Evolutionary conservation across 2,329 filamentous ascomycete species (phyloP).

Genomic region (Berkeleyomyces rouxiae): DNA sequence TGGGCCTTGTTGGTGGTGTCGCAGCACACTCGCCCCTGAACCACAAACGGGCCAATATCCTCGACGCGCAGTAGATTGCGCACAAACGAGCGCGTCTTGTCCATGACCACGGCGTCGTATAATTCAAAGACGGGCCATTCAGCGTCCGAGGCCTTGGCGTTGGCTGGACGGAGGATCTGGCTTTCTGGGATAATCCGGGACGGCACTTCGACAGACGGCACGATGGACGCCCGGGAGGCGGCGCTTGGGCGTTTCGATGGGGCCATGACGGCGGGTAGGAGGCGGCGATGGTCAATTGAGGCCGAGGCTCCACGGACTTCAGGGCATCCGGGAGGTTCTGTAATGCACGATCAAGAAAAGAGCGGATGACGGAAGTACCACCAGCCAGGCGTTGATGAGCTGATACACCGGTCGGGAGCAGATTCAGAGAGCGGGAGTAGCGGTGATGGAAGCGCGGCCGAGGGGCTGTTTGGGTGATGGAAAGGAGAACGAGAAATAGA

Average conservation of each 20-base stretch:
- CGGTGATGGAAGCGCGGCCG: not conserved
- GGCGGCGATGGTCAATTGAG: not conserved
- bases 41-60: conserved; percentile 40
- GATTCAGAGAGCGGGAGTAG: not conserved
- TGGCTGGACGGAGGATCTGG: conserved; percentile 22
- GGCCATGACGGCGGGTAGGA: not conserved
- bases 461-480: not conserved
- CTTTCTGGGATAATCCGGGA: conserved; percentile 23
- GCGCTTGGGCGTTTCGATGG: not conserved
- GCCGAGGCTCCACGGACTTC: not conserved
- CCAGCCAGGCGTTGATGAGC: too few relatives aligned
- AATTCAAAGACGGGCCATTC: conserved; percentile 48
- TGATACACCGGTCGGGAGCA: too few relatives aligned
- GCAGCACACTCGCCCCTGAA: conserved; percentile 42
- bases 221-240: not conserved
- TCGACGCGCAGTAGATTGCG: conserved; percentile 46
- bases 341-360: not conserved
- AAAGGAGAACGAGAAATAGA: not conserved
- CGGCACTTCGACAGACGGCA: conserved; percentile 16
- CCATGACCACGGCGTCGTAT: conserved; percentile 41
- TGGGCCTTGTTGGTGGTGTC: conserved; percentile 27
- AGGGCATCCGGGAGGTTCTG: not conserved
- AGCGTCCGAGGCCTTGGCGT: conserved; percentile 21
- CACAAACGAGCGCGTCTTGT: conserved; percentile 33
- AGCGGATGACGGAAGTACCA: not conserved